Percentiles rank a stretch among this genome's conserved stretches.
Evolutionary conservation across 1,139 yeast genomes (phyloP).

Genomic region (Yamadazyma triangularis): DNA sequence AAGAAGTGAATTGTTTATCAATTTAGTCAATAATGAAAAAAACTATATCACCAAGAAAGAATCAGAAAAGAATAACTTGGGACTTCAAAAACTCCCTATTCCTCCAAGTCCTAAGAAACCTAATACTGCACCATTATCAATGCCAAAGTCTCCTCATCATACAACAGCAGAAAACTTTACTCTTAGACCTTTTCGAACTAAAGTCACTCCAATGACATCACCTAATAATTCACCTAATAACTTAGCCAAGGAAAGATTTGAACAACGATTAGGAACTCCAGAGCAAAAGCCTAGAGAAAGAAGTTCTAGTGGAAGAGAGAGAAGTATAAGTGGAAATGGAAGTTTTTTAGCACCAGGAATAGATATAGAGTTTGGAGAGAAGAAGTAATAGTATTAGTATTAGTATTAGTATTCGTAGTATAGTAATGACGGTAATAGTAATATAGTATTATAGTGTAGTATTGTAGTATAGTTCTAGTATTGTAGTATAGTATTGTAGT

Average conservation of each 20-base stretch:
- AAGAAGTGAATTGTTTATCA: constrained; percentile 21
- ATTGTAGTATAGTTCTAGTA: too few species aligned
- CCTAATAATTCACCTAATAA: constrained; percentile 37
- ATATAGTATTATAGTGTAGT: too few species aligned
- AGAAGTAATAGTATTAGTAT: too few species aligned
- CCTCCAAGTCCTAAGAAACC: too few species aligned
- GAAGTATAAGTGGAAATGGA: too few species aligned
- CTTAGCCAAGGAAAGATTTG: constrained; percentile 16
- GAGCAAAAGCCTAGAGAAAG: constrained; percentile 9
- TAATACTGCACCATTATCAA: too few species aligned
- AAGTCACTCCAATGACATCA: constrained; percentile 38
- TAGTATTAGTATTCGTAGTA: too few species aligned
- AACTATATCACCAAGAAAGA: constrained; percentile 26
- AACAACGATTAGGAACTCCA: constrained; percentile 2
- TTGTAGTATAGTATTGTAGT: too few species aligned
- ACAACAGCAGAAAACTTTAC: constrained; percentile 26
- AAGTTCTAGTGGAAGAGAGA: constrained; percentile 21
- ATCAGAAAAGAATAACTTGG: constrained; percentile 23
- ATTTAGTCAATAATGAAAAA: constrained; percentile 28
- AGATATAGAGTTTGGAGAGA: constrained; percentile 27
- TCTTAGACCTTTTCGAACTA: constrained; percentile 41
- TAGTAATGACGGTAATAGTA: too few species aligned
- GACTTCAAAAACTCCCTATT: constrained; percentile 22
- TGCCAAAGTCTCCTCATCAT: constrained; percentile 8
- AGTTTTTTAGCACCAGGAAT: constrained; percentile 26